Evolutionary conservation across 441 rosid species (phyloP), one percentile per base, ranked within the genome.

Genomic region (Pelargonium citronellum): DNA sequence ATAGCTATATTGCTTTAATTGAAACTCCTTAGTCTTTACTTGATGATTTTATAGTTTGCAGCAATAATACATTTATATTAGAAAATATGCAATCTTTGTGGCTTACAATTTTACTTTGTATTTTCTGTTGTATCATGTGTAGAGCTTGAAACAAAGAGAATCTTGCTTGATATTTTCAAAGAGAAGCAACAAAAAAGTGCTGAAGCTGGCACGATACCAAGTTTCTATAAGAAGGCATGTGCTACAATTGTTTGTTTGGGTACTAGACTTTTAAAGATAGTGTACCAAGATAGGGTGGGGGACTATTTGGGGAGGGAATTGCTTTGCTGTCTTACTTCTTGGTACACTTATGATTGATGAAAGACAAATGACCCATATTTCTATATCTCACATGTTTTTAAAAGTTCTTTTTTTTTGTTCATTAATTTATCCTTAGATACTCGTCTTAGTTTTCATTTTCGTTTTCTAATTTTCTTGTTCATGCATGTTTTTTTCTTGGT

Each of bases 71-170:
- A 5, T 43, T 27, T 39, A 7, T 13, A 15, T 34, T 44, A 37
- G 24, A 7, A 37, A 71, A 1, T 12, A 44, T 17, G n/a, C 15
- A 37, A 47, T 49, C 20, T 27, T 9, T 43, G 6, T 55, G 4
- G 13, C 49, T 66, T 30, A 17, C 15, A 53, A 24, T 60, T 10
- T 11, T 16, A 65, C 12, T 67, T 53, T 7, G 13, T 0, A 37
- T 62, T 67, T 68, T 44, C 34, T 60, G 69, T 49, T 68, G 46
- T 44, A 22, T 60, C 55, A 22, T 19, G 39, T 80, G 72, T 69
- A 95, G 99, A 95, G 89, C 96, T 95, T 16, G 97, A 95, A 82
- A 95, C 97, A 10, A 95, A 95, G 89, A 88, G 93, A 77, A 92
- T 95, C 60, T 85, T 92, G 89, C 98, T 95, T 24, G 99, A 92